Evolutionary conservation across 164 flowering plant genomes (phyloP).

Genomic region (Vitis riparia): DNA sequence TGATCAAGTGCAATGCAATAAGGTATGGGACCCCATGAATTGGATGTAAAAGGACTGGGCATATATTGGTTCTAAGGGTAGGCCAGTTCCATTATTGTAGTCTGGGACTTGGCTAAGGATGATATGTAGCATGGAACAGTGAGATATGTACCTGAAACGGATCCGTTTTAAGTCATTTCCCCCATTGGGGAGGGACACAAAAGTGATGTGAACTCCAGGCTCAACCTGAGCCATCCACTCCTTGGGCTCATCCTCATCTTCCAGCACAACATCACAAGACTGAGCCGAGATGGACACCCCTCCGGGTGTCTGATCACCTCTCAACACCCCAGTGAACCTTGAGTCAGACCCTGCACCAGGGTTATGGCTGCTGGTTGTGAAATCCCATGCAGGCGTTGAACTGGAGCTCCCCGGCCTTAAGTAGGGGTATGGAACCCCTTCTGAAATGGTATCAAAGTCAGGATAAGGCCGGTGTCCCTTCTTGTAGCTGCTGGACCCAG

Average conservation of each 20-base stretch:
- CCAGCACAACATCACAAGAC: conserved; percentile 57
- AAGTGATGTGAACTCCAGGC: conserved; percentile 97
- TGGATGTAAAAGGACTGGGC: neutral
- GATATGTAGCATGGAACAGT: neutral
- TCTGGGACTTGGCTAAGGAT: too few species aligned
- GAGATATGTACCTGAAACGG: conserved; percentile 73
- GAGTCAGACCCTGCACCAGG: conserved; percentile 35
- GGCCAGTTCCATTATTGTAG: neutral
- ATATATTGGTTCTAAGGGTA: neutral
- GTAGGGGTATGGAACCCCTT: conserved; percentile 68
- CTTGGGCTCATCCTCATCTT: conserved; percentile 82
- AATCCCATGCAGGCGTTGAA: conserved; percentile 95
- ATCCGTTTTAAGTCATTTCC: conserved; percentile 96
- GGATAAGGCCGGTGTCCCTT: conserved; percentile 64
- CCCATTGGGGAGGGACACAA: conserved; percentile 86
- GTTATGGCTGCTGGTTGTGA: conserved; percentile 32
- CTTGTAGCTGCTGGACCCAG: conserved; percentile 48
- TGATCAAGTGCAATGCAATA: neutral
- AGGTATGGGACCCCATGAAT: neutral
- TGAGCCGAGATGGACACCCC: conserved; percentile 46
- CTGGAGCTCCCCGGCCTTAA: conserved; percentile 57
- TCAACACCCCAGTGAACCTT: conserved; percentile 37
- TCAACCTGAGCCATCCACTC: conserved; percentile 99
- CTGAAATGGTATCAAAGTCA: conserved; percentile 78
- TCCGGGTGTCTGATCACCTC: conserved; percentile 45